Base-by-base conservation (phyloP, 805 yeast species). In the Ogataea salicorniae region DNA sequence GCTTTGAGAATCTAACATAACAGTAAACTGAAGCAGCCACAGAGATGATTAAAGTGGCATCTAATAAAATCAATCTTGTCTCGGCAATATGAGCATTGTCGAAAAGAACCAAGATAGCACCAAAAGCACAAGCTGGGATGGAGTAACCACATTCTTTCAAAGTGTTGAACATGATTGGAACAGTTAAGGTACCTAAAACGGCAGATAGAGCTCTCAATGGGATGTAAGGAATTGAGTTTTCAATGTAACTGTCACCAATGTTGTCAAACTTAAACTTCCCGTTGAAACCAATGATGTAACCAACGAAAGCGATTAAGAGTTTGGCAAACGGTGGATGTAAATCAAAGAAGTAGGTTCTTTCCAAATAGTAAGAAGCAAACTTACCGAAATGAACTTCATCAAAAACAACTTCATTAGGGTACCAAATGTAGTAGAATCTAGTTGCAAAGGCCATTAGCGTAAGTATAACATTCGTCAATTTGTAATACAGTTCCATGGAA, bases 291-390 rank as follows among this genome's bases (percentile, higher is more conserved):
- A 84, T 81, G 22, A 94, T 59, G 75, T 84, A 89, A 39, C 99
- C 99, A 37, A 84, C 88, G 49, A 83, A 76, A 0, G 98, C 98
- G 68, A 92, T 88, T 56, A 91, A 74, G 64, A 94, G 74, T 66
- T 94, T 94, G 46, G 96, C 99, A 67, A 94, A 88, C 20, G 99
- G 99, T 9, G 99, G 99, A 69, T 94, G 99, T 45, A 94, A 81
- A 69, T 94, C 99, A 61, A 94, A 94, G 67, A 89, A 94, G 67
- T 87, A 94, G 0, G 96, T 85, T 52, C 96, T 77, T 67, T 92
- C 87, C 50, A 92, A 70, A 67, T 92, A 92, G 68, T 86, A 84
- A 1, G 89, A 79, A 7, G 92, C 92, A 64, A 86, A 86, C 59
- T 86, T 86, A 35, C 95, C 95, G 59, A 87, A 87, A 65, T 87